These are phyloP conservation scores for Mycena rosella DNA, from an alignment of 768 basidiomycete species.

Conservation along the genomic window DNA sequence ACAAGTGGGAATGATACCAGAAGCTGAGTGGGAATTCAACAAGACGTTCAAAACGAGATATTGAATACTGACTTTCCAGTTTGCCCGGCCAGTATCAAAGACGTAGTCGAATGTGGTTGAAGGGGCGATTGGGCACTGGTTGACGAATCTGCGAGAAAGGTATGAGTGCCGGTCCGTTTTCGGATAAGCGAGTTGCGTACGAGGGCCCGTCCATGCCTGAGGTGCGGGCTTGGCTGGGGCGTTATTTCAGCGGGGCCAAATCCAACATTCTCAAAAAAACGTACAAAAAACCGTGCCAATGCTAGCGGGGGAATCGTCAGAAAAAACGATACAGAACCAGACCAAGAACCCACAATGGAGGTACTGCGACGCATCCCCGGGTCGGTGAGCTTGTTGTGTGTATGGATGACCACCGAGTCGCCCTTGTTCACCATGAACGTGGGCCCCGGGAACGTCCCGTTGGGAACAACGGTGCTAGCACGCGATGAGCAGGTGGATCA, in stretches of 20 bases:
- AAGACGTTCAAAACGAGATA: conserved; percentile 33
- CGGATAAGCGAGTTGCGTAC: conserved; percentile 26
- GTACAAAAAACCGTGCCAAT: conserved; percentile 50
- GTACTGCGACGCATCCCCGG: conserved; percentile 46
- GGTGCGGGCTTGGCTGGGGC: conserved; percentile 44
- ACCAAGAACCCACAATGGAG: conserved; percentile 42
- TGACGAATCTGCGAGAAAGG: neutral
- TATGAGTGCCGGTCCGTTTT: neutral
- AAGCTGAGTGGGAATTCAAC: conserved; percentile 48
- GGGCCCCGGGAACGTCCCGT: conserved; percentile 47
- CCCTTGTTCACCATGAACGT: conserved; percentile 41
- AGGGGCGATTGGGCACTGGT: conserved; percentile 58
- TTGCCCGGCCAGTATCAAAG: conserved; percentile 48
- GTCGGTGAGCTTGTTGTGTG: conserved; percentile 43
- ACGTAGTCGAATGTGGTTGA: conserved; percentile 56
- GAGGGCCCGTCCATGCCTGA: conserved; percentile 52
- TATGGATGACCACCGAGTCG: conserved; percentile 45
- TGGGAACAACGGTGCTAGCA: conserved; percentile 41
- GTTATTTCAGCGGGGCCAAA: too few relatives aligned
- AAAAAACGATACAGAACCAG: too few relatives aligned
- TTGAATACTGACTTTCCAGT: conserved; percentile 43
- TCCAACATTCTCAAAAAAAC: too few relatives aligned
- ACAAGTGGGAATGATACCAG: conserved; percentile 60
- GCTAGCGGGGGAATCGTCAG: conserved; percentile 26
- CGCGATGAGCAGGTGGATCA: neutral